These are phyloP conservation scores for Trypanosoma platydactyli DNA, from an alignment of 208 protist species.

Conservation along the genomic window DNA sequence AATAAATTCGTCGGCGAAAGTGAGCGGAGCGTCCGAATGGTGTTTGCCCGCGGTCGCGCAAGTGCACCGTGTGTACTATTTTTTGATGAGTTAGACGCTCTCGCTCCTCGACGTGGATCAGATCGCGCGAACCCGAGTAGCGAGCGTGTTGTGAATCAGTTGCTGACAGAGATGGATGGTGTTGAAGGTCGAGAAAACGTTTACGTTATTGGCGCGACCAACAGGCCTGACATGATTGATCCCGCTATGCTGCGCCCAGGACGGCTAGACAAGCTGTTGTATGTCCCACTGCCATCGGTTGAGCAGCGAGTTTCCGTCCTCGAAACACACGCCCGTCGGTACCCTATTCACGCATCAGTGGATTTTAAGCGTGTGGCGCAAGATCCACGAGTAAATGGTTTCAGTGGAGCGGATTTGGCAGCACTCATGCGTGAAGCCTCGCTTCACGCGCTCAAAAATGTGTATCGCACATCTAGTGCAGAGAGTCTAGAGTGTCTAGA, in stretches of 20 bases:
- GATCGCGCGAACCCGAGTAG: conserved; percentile 89
- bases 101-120: conserved; percentile 92
- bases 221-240: conserved; percentile 99
- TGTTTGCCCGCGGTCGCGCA: conserved; percentile 94
- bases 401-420: conserved; percentile 95
- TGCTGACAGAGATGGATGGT: conserved; percentile 99
- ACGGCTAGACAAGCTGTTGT: conserved; percentile 97
- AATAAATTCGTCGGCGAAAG: conserved; percentile 99
- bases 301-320: conserved; percentile 91
- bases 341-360: conserved; percentile 82
- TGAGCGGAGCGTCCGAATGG: conserved; percentile 97
- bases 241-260: conserved; percentile 97
- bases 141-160: conserved; percentile 98
- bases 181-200: conserved; percentile 94
- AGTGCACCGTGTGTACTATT: conserved; percentile 98
- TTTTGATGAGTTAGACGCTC: conserved; percentile 99
- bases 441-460: conserved; percentile 76
- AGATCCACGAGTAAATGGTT: conserved; percentile 84
- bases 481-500: conserved; percentile 76
- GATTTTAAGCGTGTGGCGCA: conserved; percentile 76
- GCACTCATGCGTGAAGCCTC: conserved; percentile 93
- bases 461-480: conserved; percentile 57
- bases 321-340: conserved; percentile 83
- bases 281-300: conserved; percentile 93
- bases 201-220: conserved; percentile 98